Evolutionary conservation across 139 green algal genomes (phyloP), one percentile per base, ranked within the genome.

Genomic region (Auxenochlorella pyrenoidosa): DNA sequence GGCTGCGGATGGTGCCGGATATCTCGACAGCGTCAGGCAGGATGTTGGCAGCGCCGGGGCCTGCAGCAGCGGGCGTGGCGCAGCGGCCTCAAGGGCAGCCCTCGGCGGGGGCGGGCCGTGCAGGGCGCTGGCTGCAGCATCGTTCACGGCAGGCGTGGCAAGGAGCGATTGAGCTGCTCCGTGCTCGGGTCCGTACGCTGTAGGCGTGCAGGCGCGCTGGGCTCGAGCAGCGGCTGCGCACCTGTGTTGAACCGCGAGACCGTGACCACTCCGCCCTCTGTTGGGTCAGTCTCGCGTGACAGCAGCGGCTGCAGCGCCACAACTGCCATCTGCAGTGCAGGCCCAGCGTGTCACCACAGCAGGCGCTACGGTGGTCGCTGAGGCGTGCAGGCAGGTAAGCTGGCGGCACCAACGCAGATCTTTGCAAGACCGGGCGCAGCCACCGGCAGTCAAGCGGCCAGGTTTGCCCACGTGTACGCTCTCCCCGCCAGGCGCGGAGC

Each of bases 251-350:
- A 79, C 0, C 91, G 84, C 0, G 93, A 95, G 30, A 99, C 86
- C 83, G 90, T 96, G 6, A 98, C 79, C n/a, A 99, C 95, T 0
- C 91, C 91, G 13, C 92, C 93, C 34, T 94, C 94, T 40, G 98
- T 85, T 2, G 97, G 96, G 34, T 92, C 93, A 13, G 92, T 97
- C 86, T 96, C 94, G 2, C 97, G 88, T 0, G 94, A 96, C 36
- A 99, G 94, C 47, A 99, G 86, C 0, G 91, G 93, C 90, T 98
- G 96, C 80, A 98, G 89, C 16, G 93, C 94, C 36, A 83, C 82
- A 22, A 99, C 91, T 28, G 97, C 84, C 21, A 93, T 90, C 75
- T 81, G 75, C 41, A 59, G 1, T 0, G 36, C 13, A 40, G 40
- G 73, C 22, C 19, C 15, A 54, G 22, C 1, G 72, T 0, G 41